Evolutionary conservation across 2,329 filamentous ascomycete species (phyloP).

Genomic region (Helotiales sp.): DNA sequence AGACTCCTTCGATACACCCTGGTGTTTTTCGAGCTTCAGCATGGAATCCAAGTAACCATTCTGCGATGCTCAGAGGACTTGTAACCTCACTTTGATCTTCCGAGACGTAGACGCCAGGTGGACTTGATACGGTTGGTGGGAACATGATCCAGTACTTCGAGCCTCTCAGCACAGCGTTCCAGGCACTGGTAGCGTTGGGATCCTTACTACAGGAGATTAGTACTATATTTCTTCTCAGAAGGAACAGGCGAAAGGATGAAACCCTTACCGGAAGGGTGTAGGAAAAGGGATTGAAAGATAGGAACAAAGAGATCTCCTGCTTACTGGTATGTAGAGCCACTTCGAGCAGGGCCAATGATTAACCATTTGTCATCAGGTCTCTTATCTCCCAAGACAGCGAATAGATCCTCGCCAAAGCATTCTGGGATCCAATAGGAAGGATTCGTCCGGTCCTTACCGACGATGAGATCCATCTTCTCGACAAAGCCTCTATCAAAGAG

Average conservation of each 20-base stretch:
- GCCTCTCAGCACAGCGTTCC: conserved; percentile 90
- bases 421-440: conserved; percentile 72
- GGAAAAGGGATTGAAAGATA: too few species aligned
- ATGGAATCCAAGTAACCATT: conserved; percentile 92
- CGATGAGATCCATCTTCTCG: conserved; percentile 75
- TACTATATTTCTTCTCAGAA: too few species aligned
- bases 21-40: conserved; percentile 72
- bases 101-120: conserved; percentile 81
- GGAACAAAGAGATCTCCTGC: too few species aligned
- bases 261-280: too few species aligned
- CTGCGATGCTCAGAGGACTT: conserved; percentile 90
- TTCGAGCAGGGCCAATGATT: conserved; percentile 83
- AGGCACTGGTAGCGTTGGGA: conserved; percentile 73
- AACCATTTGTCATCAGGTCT: conserved; percentile 90
- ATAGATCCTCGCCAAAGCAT: conserved; percentile 86
- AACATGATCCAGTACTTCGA: conserved; percentile 99
- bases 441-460: conserved; percentile 51
- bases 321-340: conserved; percentile 95
- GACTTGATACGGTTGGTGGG: conserved; percentile 56
- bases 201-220: too few species aligned
- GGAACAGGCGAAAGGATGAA: too few species aligned
- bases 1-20: conserved; percentile 85
- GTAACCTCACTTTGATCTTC: conserved; percentile 91
- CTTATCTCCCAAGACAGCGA: conserved; percentile 73
- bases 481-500: conserved; percentile 87